Percentiles rank a stretch among this genome's conserved stretches.
These are phyloP conservation scores for Terfezia boudieri DNA, from an alignment of 495 filamentous ascomycete genomes.

Conservation along the genomic window DNA sequence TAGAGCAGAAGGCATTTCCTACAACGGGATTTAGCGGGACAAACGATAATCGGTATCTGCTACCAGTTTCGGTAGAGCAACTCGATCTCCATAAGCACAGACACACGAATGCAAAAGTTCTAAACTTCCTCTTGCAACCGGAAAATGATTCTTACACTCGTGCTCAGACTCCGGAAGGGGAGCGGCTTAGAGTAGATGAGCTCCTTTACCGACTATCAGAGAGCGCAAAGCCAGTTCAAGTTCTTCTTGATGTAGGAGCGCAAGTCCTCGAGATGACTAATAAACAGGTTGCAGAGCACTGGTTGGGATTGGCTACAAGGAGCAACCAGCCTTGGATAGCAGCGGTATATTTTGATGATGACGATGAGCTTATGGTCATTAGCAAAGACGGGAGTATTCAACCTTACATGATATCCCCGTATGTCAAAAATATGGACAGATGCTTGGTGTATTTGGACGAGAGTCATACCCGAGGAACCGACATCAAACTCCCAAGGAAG, in stretches of 20 bases:
- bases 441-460: conserved; percentile 59
- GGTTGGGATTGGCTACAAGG: conserved; percentile 21
- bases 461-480: conserved; percentile 52
- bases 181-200: conserved; percentile 20
- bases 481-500: conserved; percentile 38
- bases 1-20: conserved; percentile 23
- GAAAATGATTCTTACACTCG: conserved; percentile 28
- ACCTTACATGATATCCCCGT: conserved; percentile 36
- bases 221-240: conserved; percentile 24
- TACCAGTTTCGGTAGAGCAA: conserved; percentile 35
- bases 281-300: conserved; percentile 26
- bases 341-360: conserved; percentile 31
- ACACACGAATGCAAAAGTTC: conserved; percentile 43
- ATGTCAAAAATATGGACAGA: conserved; percentile 30
- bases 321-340: conserved; percentile 15
- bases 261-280: conserved; percentile 47
- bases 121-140: conserved; percentile 31
- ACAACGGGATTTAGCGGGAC: conserved; percentile 54
- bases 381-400: conserved; percentile 26
- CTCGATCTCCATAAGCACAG: conserved; percentile 31
- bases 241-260: conserved; percentile 55
- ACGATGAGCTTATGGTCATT: conserved; percentile 28
- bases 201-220: conserved; percentile 26
- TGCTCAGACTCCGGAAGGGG: conserved; percentile 2
- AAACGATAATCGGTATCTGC: conserved; percentile 35